These are phyloP conservation scores for Saturnispora zaruensis DNA, from an alignment of 805 yeast genomes.

Conservation along the genomic window DNA sequence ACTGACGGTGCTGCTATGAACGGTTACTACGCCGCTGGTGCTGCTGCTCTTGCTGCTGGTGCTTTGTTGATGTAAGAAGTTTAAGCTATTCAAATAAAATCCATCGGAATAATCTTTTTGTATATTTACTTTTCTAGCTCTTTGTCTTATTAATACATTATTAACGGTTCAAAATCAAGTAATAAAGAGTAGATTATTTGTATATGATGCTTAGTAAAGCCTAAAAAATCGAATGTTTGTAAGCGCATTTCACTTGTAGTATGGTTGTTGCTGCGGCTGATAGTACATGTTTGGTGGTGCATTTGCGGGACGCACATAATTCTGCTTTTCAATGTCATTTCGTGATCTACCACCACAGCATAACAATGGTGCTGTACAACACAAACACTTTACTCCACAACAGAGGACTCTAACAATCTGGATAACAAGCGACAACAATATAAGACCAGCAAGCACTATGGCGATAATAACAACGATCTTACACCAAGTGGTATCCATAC, in stretches of 20 bases:
- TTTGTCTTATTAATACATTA: slow-evolving; percentile 6
- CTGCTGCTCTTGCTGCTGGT: slow-evolving; percentile 27
- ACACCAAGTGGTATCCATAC: slow-evolving; percentile 71
- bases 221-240: no score
- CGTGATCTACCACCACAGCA: slow-evolving; percentile 34
- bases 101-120: not conserved
- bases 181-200: not conserved
- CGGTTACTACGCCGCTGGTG: slow-evolving; percentile 16
- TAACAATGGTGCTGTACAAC: slow-evolving; percentile 50
- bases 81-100: not conserved
- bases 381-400: slow-evolving; percentile 40
- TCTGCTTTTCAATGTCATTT: slow-evolving; percentile 3
- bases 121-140: slow-evolving; percentile 2
- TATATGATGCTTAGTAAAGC: not conserved
- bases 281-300: slow-evolving; percentile 27
- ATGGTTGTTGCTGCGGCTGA: slow-evolving; percentile 17
- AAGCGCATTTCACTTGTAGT: slow-evolving; percentile 11
- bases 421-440: slow-evolving; percentile 48
- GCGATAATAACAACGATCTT: slow-evolving; percentile 72
- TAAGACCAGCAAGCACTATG: slow-evolving; percentile 47
- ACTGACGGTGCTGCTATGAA: slow-evolving; percentile 29
- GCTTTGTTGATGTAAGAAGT: slow-evolving; percentile 27
- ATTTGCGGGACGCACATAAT: not conserved
- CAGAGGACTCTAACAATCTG: slow-evolving; percentile 48
- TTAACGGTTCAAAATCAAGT: not conserved